phyloP scores from a whole-genome alignment of 75 land plant species.

The Pinus taeda region DNA sequence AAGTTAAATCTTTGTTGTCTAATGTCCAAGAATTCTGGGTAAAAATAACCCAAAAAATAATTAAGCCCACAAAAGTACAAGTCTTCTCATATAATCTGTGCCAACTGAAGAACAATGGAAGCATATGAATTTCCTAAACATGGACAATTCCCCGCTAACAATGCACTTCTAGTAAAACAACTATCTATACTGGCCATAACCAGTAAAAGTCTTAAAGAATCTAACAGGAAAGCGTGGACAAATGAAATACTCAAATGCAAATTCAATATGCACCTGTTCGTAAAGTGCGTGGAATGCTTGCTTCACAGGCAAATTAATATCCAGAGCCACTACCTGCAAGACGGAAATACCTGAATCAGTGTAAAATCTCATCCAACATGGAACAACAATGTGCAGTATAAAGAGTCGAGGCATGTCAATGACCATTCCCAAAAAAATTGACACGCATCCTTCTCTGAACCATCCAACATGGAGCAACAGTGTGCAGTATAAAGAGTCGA shows the following conservation, averaged over 20 bases:
- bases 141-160: too few species aligned
- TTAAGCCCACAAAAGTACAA: too few species aligned
- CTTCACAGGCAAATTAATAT: constrained; percentile 76
- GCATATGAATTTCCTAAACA: too few species aligned
- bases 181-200: neutral
- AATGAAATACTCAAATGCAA: neutral
- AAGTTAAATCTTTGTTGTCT: too few species aligned
- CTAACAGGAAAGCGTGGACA: neutral
- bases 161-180: too few species aligned
- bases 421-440: neutral
- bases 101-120: too few species aligned
- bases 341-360: neutral
- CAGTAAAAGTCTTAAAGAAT: neutral
- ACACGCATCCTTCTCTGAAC: neutral
- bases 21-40: too few species aligned
- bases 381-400: neutral
- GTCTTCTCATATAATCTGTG: too few species aligned
- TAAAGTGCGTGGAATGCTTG: constrained; percentile 86
- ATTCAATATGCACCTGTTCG: constrained; percentile 62
- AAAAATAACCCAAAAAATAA: too few species aligned
- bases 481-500: neutral
- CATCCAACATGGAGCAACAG: neutral
- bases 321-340: constrained; percentile 76
- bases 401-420: neutral
- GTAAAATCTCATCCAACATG: neutral